A percentile compares a stretch with the other conserved stretches of the same genome.
These are phyloP conservation scores for Sphagnum fallax DNA, from an alignment of 228 moss, liverwort and hornwort species.

Conservation along the genomic window DNA sequence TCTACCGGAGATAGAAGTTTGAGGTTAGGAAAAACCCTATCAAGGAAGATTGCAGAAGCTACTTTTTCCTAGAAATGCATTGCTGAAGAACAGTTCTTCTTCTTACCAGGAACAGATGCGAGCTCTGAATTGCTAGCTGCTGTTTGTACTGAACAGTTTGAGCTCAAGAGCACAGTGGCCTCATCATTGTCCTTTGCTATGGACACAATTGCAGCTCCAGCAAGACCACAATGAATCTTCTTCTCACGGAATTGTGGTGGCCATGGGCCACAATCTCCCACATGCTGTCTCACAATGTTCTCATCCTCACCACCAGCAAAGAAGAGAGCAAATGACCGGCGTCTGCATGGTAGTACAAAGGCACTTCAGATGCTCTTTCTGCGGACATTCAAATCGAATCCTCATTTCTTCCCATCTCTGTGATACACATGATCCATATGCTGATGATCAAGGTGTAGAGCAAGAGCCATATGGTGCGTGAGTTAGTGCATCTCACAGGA, in stretches of 20 bases:
- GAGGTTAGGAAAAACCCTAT: too few species aligned
- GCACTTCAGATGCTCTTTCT: too few species aligned
- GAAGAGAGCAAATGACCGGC: conserved; percentile 48
- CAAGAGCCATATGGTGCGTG: too few species aligned
- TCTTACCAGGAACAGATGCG: conserved; percentile 33
- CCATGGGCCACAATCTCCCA: conserved; percentile 46
- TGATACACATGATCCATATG: too few species aligned
- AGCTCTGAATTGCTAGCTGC: conserved; percentile 14
- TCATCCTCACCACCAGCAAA: conserved; percentile 54
- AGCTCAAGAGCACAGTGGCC: conserved; percentile 15
- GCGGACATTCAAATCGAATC: too few species aligned
- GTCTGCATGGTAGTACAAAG: conserved; percentile 15
- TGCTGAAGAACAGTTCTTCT: too few species aligned
- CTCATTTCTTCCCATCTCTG: too few species aligned
- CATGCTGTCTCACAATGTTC: conserved; percentile 34
- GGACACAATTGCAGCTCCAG: conserved; percentile 52
- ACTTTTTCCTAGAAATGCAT: too few species aligned
- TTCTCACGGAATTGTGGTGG: conserved; percentile 43
- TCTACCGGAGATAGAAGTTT: too few species aligned
- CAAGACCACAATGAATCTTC: conserved; percentile 44
- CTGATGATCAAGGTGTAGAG: too few species aligned
- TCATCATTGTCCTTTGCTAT: conserved; percentile 29
- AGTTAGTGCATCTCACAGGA: too few species aligned
- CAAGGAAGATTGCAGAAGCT: too few species aligned
- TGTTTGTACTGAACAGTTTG: background rate